Evolutionary conservation across 208 protist species (phyloP), one percentile per base, ranked within the genome.

Genomic region (Crithidia acanthocephali): DNA sequence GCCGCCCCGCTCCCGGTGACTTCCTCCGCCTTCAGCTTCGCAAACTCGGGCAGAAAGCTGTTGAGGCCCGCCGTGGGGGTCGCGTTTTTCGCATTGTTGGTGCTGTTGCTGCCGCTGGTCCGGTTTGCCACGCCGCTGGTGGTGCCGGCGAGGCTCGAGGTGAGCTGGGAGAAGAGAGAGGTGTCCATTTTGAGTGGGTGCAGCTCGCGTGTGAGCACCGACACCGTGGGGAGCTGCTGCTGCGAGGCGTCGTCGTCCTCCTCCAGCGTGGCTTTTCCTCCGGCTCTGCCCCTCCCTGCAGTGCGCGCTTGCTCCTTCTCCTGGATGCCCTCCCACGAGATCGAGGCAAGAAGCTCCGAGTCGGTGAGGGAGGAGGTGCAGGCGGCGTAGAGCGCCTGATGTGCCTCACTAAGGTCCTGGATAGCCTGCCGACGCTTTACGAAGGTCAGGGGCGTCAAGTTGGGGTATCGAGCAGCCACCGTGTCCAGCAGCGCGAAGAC

Each of bases 401-500:
- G 72, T 45, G 64, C 61, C 10, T 47, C 28, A 45, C 72, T 73
- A 5, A 78, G 35, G 20, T 75, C 59, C 40, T 70, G 80, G 37
- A 83, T 79, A 10, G 37, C 44, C 20, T 72, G 23, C 5, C 64
- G 74, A 27, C 80, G 72, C 51, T 72, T 57, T 28, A 86, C 33
- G 23, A 71, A 44, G 2, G 72, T 76, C 15, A 55, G 58, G 22
- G 56, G 62, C 10, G 59, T 69, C 45, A 70, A 66, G 52, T 57
- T 72, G 55, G 83, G 83, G 64, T 85, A 80, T 23, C 78, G 75
- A 16, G 64, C 40, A 25, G 59, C 23, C 40, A 88, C 53, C 35
- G 66, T 68, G 55, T 82, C 79, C 32, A 88, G 64, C 33, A 85
- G 65, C 27, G 64, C 61, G 44, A 72, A 83, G 32, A 88, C 40